Evolutionary conservation across 108 stramenopile species (phyloP), one percentile per base, ranked within the genome.

Genomic region (Fistulifera solaris): DNA sequence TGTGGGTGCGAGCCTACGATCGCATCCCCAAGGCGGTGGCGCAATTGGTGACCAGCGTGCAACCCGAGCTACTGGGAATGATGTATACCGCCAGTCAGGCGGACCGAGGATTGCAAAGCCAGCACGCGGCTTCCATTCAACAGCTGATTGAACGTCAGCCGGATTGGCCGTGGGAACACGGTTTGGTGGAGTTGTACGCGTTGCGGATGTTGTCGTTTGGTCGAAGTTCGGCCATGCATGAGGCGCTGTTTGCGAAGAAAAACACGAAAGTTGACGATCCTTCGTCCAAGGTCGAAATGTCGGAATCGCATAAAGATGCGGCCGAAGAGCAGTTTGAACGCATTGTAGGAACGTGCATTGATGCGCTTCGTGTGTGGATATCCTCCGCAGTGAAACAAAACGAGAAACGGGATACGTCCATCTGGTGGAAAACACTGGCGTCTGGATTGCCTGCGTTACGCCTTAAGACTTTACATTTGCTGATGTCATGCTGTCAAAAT

Each of bases 261-360:
- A 43, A 15, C 23, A 21, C 2, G 7, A 23, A 51, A 5, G n/a
- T 6, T 12, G 25, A 51, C 25, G 50, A 2, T 26, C 24, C 3
- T 7, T 2, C 24, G 27, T 27, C 60, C 27, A 23, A 18, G 45
- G 46, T 27, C 11, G 16, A 38, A n/a, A 16, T 66, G 2, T 62
- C 59, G 25, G 77, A 76, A 50, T 35, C 45, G 18, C 80, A 82
- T 48, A 54, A 70, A 16, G 83, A 86, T 65, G 75, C 75, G 49
- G 54, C 73, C 54, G 89, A 85, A 35, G 85, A 90, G 52, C 66
- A 74, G 22, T 87, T 75, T 61, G 85, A 84, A 59, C 77, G 85
- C 1, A 68, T 85, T 17, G 60, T 84, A 0, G 69, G 70, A 11
- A 64, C 61, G 13, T 57, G 63, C 1, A 35, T 80, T 3, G 62